Base-by-base conservation (phyloP, 148 eudicot genomes). In the Chenopodium formosanum region DNA sequence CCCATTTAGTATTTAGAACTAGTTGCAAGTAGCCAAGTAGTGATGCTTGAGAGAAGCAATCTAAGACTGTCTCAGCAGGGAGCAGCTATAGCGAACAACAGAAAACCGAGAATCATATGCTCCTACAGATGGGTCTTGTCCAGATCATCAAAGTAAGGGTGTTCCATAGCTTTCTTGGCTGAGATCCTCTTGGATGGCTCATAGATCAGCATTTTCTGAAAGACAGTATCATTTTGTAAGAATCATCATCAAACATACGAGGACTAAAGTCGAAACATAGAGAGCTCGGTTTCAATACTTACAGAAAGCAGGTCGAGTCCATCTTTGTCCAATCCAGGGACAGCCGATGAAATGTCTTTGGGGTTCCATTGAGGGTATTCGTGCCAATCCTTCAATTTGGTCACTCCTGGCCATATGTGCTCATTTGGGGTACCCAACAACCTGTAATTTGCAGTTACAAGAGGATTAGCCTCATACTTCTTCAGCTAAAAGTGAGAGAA, bases 131-230 rank as follows among this genome's bases (percentile, higher is more conserved):
- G 11, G 13, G 88, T 74, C 80, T 91, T 90, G 78, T 88, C 89
- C 75, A 91, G 80, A 76, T 86, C 89, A 84, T 90, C 91, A 70
- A 96, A 96, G 86, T 94, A 96, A 5, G 92, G 92, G 76, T 94
- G 98, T 60, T 92, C 97, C 97, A 96, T 92, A 16, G 98, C 99
- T 75, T 91, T 89, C 93, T 96, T 96, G 17, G 95, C 98, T 2
- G 98, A 92, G 73, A 96, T 96, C 85, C 97, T 80, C 85, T 88
- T 88, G 23, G 93, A 88, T 58, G 99, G 97, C 53, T 94, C 97
- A 88, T 92, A 96, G 53, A 88, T 86, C 85, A 91, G 82, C 98
- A 94, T 96, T 79, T 91, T 84, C 99, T 96, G 92, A 87, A 87
- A 48, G 53, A 76, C 67, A 50, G 46, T 37, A 23, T 29, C 47